Percentiles rank a stretch among this genome's conserved stretches.
Evolutionary conservation across 139 green algal species (phyloP).

Genomic region (Closterium sp.): DNA sequence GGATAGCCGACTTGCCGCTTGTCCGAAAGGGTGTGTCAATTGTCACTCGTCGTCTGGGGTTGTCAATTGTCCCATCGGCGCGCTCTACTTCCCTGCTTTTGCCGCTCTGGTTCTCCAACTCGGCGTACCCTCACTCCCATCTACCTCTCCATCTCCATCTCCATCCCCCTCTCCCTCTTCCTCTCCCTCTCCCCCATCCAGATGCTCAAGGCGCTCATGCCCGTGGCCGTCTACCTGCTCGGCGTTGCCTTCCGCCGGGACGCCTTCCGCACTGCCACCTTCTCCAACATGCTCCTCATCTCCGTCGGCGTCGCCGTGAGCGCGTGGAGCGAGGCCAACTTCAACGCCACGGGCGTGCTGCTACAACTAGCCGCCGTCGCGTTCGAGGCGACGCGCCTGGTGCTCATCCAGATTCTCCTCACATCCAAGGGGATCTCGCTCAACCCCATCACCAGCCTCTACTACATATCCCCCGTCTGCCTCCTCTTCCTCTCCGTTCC

Average conservation of each 20-base stretch:
- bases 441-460: constrained; percentile 85
- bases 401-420: constrained; percentile 79
- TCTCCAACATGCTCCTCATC: constrained; percentile 85
- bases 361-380: constrained; percentile 84
- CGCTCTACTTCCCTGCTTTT: constrained; percentile 83
- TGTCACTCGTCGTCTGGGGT: too few species aligned
- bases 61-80: constrained; percentile 86
- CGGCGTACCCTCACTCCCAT: constrained; percentile 94
- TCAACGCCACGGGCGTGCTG: constrained; percentile 79
- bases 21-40: too few species aligned
- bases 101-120: constrained; percentile 96
- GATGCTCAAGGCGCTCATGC: constrained; percentile 96
- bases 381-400: constrained; percentile 69
- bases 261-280: constrained; percentile 43
- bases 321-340: constrained; percentile 71
- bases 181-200: constrained; percentile 96
- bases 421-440: constrained; percentile 77
- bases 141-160: constrained; percentile 92
- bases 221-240: constrained; percentile 72
- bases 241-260: constrained; percentile 77
- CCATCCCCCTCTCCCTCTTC: constrained; percentile 94
- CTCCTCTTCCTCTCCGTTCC: constrained; percentile 72
- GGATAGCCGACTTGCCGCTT: too few species aligned
- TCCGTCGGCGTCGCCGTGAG: constrained; percentile 77
- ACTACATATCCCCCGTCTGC: constrained; percentile 86